phyloP scores from a whole-genome alignment of 2,329 filamentous ascomycete genomes.

The Claviceps citrina region DNA sequence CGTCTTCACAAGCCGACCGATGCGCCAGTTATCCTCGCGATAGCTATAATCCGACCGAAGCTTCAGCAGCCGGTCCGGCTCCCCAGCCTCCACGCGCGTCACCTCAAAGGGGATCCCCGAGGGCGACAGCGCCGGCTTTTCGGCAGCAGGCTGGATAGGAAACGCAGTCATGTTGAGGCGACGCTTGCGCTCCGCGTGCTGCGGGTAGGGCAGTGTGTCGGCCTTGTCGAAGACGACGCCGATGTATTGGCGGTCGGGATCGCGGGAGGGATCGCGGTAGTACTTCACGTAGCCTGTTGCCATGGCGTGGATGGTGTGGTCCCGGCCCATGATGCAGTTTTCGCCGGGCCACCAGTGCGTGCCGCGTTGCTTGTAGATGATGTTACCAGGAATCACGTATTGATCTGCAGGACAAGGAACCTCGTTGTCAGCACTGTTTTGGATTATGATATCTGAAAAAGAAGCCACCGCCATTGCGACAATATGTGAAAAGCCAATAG shows the following conservation, averaged over 20 bases:
- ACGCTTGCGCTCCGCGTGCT: conserved; percentile 57
- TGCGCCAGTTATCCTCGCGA: conserved; percentile 43
- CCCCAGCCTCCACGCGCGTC: conserved; percentile 24
- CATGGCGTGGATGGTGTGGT: conserved; percentile 87
- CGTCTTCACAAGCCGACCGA: conserved; percentile 38
- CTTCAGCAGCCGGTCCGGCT: conserved; percentile 32
- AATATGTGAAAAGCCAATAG: not conserved
- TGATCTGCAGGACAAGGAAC: conserved; percentile 43
- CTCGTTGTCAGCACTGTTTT: not conserved
- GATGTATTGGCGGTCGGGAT: conserved; percentile 86
- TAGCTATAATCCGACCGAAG: conserved; percentile 42
- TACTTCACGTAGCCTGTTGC: conserved; percentile 87
- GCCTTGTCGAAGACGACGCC: conserved; percentile 76
- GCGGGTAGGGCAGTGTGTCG: conserved; percentile 63
- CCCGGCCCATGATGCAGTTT: conserved; percentile 85
- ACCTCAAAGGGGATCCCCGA: conserved; percentile 35
- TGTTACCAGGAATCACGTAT: conserved; percentile 89
- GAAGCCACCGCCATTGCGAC: too few species aligned
- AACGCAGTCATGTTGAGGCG: conserved; percentile 56
- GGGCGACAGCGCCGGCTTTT: conserved; percentile 27
- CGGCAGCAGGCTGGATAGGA: conserved; percentile 25
- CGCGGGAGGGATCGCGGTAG: conserved; percentile 72
- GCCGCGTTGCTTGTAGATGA: conserved; percentile 93
- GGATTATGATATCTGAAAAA: too few species aligned
- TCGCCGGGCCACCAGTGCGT: conserved; percentile 91